These are phyloP conservation scores for Daphne laureola DNA, from an alignment of 441 rosid genomes.

Conservation along the genomic window DNA sequence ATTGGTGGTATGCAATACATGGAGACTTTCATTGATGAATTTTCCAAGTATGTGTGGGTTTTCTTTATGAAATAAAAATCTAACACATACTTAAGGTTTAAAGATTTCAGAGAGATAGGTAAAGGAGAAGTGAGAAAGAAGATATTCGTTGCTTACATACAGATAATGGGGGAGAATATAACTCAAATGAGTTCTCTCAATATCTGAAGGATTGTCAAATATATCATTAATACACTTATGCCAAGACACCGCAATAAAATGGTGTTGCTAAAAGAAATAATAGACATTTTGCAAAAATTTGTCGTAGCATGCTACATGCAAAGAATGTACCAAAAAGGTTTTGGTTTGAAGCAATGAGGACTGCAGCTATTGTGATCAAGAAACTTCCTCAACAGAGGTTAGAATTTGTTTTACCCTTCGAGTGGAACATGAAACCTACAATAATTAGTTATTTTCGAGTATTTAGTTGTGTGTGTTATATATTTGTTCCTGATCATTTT, in stretches of 20 bases:
- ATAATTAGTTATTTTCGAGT: conserved; percentile 6
- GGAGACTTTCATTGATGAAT: conserved; percentile 14
- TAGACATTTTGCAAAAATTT: background rate
- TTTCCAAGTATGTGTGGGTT: conserved; percentile 5
- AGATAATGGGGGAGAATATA: conserved; percentile 9
- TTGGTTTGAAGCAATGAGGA: conserved; percentile 5
- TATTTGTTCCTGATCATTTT: background rate
- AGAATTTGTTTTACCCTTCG: background rate
- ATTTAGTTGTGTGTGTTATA: conserved; percentile 10
- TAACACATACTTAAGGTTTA: conserved; percentile 1
- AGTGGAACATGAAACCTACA: conserved; percentile 1
- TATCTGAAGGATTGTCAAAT: background rate
- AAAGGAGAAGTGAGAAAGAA: background rate
- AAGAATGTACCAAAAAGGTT: background rate
- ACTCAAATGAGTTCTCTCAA: background rate
- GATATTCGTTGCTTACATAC: background rate
- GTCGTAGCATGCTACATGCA: conserved; percentile 3
- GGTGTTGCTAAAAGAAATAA: background rate
- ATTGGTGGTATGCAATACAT: conserved; percentile 1
- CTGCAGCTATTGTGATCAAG: background rate
- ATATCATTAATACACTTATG: background rate
- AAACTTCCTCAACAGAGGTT: conserved; percentile 2
- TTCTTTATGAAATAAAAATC: conserved; percentile 12
- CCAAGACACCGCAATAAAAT: background rate
- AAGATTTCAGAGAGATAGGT: background rate